Conservation (phyloP, 2,329 filamentous ascomycete genomes). For the Neonectria punicea region DNA sequence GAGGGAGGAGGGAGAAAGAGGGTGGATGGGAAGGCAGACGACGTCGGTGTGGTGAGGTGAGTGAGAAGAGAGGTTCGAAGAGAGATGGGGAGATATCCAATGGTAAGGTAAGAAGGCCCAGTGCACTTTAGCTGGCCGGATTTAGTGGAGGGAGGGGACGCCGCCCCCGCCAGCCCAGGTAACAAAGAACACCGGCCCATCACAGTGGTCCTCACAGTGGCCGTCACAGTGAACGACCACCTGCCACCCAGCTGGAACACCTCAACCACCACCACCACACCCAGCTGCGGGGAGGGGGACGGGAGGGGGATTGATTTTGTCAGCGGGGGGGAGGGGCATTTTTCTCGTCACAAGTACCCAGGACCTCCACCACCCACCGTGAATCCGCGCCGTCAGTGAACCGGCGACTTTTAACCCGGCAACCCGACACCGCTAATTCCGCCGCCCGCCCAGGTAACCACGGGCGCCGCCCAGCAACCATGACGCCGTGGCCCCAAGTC, state of each 20-base stretch:
- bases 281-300: constrained; percentile 16
- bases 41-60: constrained; percentile 43
- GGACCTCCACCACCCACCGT: constrained; percentile 6
- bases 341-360: constrained; percentile 19
- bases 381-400: constrained; percentile 6
- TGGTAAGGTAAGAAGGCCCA: constrained; percentile 26
- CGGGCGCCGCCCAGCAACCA: constrained; percentile 2
- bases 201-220: constrained; percentile 13
- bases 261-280: background rate
- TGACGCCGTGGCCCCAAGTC: constrained; percentile 18
- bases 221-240: background rate
- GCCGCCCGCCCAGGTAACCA: background rate
- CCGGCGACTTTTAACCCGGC: constrained; percentile 22
- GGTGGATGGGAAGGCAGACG: constrained; percentile 38
- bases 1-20: constrained; percentile 25
- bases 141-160: constrained; percentile 15
- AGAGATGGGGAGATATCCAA: constrained; percentile 29
- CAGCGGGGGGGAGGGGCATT: constrained; percentile 15
- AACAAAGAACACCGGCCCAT: background rate
- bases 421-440: constrained; percentile 21
- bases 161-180: background rate
- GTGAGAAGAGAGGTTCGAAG: constrained; percentile 39
- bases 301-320: constrained; percentile 11
- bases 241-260: background rate
- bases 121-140: constrained; percentile 14